Percentiles rank a stretch among this genome's conserved stretches.
These are phyloP conservation scores for Diplodia corticola DNA, from an alignment of 2,329 filamentous ascomycete species.

Conservation along the genomic window DNA sequence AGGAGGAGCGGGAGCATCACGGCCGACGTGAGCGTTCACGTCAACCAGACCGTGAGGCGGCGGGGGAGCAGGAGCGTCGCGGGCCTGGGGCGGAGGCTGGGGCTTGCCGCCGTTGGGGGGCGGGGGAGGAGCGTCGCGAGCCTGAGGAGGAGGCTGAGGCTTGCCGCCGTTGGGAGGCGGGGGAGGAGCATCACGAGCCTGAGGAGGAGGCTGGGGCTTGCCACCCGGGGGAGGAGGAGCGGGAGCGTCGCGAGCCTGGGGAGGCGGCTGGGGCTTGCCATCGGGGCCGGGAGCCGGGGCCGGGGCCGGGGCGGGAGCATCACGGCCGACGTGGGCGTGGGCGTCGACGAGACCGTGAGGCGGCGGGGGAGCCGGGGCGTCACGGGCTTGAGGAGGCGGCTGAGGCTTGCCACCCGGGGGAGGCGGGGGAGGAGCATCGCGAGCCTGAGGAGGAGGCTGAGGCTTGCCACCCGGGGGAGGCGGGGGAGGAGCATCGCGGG, in stretches of 20 bases:
- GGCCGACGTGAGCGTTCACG: not conserved
- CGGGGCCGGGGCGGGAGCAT: too few relatives aligned
- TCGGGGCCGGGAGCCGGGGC: too few relatives aligned
- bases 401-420: not conserved
- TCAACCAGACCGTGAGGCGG: conserved; percentile 2
- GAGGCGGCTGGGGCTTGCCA: not conserved
- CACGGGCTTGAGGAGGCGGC: not conserved
- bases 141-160: not conserved
- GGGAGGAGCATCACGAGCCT: too few relatives aligned
- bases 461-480: not conserved
- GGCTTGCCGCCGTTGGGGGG: not conserved
- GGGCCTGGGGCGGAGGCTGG: not conserved
- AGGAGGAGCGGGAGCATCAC: not conserved
- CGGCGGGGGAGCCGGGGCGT: not conserved
- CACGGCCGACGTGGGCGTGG: not conserved
- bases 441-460: not conserved
- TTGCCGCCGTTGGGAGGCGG: too few relatives aligned
- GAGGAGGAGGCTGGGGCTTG: not conserved
- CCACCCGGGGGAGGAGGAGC: not conserved
- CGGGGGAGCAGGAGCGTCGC: not conserved
- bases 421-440: not conserved
- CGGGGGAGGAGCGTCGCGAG: not conserved
- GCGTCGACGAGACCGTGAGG: not conserved
- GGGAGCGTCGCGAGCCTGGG: not conserved
- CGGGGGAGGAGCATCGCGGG: not conserved